Conservation (phyloP, 371 early-diverging fungal genomes). For the Mortierella sp. region DNA sequence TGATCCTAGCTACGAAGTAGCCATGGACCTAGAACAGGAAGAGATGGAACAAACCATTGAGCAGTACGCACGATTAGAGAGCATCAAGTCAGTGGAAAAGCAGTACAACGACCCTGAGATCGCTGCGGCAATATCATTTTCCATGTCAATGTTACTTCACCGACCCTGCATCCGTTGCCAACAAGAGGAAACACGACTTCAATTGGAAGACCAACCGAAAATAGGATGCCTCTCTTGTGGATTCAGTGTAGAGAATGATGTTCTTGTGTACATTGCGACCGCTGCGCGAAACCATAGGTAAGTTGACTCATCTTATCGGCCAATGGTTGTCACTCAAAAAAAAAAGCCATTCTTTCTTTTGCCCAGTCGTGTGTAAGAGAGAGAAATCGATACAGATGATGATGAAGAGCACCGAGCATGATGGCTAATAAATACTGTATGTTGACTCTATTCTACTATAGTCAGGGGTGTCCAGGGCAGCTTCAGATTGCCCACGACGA, state of each 20-base stretch:
- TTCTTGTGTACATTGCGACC: constrained; percentile 28
- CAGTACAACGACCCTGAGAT: constrained; percentile 16
- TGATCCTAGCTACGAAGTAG: constrained; percentile 35
- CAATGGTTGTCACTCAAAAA: neutral
- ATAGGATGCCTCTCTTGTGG: constrained; percentile 23
- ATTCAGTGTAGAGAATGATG: constrained; percentile 25
- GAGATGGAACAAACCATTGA: constrained; percentile 36
- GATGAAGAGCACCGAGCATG: too few species aligned
- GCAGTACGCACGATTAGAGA: constrained; percentile 30
- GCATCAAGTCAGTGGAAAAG: neutral
- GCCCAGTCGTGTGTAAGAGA: neutral
- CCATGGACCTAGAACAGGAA: constrained; percentile 25
- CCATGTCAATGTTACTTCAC: constrained; percentile 17
- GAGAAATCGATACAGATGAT: too few species aligned
- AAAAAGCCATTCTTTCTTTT: neutral
- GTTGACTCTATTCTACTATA: neutral
- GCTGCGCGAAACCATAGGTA: constrained; percentile 40
- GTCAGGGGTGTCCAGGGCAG: constrained; percentile 25
- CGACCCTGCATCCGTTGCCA: constrained; percentile 31
- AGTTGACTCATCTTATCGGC: neutral
- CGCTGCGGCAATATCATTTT: constrained; percentile 18
- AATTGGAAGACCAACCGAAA: neutral
- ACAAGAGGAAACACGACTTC: neutral
- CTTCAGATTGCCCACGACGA: constrained; percentile 34
- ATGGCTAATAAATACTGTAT: neutral